These are phyloP conservation scores for Pleurostoma richardsiae DNA, from an alignment of 2,329 filamentous ascomycete genomes.

Conservation along the genomic window DNA sequence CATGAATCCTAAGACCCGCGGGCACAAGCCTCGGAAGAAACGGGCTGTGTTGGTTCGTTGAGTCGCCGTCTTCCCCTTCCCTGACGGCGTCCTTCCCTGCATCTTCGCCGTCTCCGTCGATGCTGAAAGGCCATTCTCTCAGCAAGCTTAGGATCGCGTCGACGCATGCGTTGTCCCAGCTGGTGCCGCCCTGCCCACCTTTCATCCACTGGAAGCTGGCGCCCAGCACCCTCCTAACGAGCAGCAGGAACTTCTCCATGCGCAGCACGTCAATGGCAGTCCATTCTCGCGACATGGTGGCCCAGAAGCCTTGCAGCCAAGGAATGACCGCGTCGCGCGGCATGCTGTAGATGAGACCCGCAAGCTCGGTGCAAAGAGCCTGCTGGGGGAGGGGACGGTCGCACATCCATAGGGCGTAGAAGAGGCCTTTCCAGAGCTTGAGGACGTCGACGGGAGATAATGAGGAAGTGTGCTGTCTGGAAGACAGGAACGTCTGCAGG, in stretches of 20 bases:
- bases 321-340: constrained; percentile 34
- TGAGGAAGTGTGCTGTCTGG: constrained; percentile 40
- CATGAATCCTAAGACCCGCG: constrained; percentile 80
- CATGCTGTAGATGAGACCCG: constrained; percentile 60
- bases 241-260: constrained; percentile 88
- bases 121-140: constrained; percentile 29
- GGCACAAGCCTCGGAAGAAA: constrained; percentile 46
- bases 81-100: constrained; percentile 28
- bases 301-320: constrained; percentile 65
- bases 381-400: constrained; percentile 87
- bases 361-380: constrained; percentile 72
- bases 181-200: constrained; percentile 4
- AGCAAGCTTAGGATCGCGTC: constrained; percentile 37
- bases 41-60: constrained; percentile 4
- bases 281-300: constrained; percentile 65
- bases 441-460: constrained; percentile 68
- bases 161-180: constrained; percentile 15
- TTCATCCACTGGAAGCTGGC: constrained; percentile 55
- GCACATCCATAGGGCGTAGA: constrained; percentile 91
- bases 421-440: constrained; percentile 93
- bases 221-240: constrained; percentile 73
- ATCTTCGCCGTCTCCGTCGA: constrained; percentile 20
- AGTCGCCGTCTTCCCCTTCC: constrained; percentile 21
- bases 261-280: constrained; percentile 66
- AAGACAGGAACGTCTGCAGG: constrained; percentile 71